Conservation (phyloP, 352 stramenopile species). For the Globisporangium yorkense region DNA sequence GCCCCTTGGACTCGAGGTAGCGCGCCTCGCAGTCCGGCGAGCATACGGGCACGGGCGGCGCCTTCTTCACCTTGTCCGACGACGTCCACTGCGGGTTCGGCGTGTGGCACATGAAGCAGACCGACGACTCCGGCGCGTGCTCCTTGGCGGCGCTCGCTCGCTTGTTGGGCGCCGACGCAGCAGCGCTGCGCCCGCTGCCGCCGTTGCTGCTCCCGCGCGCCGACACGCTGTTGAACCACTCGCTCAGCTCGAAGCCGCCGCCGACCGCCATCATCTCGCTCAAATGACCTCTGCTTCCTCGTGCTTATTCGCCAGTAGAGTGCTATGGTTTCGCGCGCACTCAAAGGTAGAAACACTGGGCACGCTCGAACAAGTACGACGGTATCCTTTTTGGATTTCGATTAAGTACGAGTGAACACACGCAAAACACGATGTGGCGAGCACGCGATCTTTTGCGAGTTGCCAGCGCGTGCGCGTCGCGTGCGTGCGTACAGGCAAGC, state of each 20-base stretch:
- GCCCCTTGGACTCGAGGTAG: conserved; percentile 48
- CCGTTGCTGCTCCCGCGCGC: conserved; percentile 10
- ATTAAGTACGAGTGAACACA: too few species aligned
- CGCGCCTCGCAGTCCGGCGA: conserved; percentile 45
- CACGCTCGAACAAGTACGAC: too few species aligned
- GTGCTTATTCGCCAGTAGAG: too few species aligned
- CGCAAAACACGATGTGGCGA: too few species aligned
- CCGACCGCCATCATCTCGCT: conserved; percentile 25
- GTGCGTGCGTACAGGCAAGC: too few species aligned
- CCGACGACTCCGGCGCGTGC: conserved; percentile 8
- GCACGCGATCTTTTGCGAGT: too few species aligned
- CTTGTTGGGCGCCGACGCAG: conserved; percentile 26
- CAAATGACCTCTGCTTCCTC: neutral
- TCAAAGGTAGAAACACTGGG: too few species aligned
- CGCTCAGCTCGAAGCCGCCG: conserved; percentile 71
- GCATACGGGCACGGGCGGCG: conserved; percentile 52
- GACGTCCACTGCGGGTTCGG: conserved; percentile 64
- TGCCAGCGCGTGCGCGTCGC: too few species aligned
- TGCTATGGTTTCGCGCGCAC: too few species aligned
- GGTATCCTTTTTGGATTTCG: too few species aligned
- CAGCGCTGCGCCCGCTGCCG: conserved; percentile 11
- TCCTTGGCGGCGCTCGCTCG: conserved; percentile 11
- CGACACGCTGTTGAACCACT: conserved; percentile 65
- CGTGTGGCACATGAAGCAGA: conserved; percentile 56
- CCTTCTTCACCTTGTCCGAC: conserved; percentile 47